Evolutionary conservation across 2,329 filamentous ascomycete genomes (phyloP).

Genomic region (Sporothrix globosa): DNA sequence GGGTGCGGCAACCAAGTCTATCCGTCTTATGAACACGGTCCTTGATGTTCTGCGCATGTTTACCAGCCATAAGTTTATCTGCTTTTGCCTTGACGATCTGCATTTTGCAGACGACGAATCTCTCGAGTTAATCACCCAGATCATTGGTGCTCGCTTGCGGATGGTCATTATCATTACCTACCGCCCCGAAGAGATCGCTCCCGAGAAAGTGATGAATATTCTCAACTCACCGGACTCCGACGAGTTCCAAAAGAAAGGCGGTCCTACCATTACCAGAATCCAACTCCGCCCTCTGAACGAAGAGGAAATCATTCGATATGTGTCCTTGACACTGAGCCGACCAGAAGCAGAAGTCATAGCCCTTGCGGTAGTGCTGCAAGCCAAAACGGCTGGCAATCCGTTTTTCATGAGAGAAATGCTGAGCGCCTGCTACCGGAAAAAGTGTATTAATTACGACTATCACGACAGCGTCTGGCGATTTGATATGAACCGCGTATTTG

Average conservation of each 20-base stretch:
- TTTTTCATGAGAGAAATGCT: slow-evolving; percentile 93
- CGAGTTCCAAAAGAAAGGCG: slow-evolving; percentile 49
- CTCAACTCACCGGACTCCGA: slow-evolving; percentile 59
- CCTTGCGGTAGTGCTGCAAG: slow-evolving; percentile 81
- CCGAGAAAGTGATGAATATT: slow-evolving; percentile 58
- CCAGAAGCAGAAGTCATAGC: slow-evolving; percentile 72
- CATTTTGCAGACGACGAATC: slow-evolving; percentile 91
- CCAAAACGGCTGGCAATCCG: slow-evolving; percentile 84
- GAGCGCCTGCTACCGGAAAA: slow-evolving; percentile 80
- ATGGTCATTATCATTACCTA: slow-evolving; percentile 82
- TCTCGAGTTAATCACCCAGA: slow-evolving; percentile 78
- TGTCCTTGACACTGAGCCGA: slow-evolving; percentile 78
- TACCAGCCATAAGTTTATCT: slow-evolving; percentile 81
- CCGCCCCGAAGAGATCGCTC: slow-evolving; percentile 65
- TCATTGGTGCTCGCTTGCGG: slow-evolving; percentile 75
- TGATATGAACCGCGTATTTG: slow-evolving; percentile 82
- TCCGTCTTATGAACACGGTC: slow-evolving; percentile 84
- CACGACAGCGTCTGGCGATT: slow-evolving; percentile 80
- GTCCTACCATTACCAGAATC: slow-evolving; percentile 68
- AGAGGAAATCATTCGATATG: slow-evolving; percentile 78
- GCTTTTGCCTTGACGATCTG: slow-evolving; percentile 84
- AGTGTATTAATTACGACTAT: slow-evolving; percentile 91
- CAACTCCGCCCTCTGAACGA: slow-evolving; percentile 74
- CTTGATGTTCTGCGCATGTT: slow-evolving; percentile 83
- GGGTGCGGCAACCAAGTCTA: slow-evolving; percentile 63